Evolutionary conservation across 345 rosid genomes (phyloP).

Genomic region (Hypericum androsaemum): DNA sequence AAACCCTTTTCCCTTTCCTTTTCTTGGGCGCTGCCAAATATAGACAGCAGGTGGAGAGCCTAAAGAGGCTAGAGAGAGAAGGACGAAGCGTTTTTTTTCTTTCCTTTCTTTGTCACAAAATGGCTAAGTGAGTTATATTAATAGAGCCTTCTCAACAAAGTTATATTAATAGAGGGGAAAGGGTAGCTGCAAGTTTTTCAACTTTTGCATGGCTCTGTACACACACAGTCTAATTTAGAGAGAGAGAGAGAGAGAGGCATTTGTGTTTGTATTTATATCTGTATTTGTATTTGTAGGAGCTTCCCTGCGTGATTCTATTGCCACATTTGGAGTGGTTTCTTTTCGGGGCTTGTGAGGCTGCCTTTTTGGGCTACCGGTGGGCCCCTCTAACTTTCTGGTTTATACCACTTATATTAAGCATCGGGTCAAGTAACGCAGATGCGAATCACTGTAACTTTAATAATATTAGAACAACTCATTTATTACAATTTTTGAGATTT

Average conservation of each 20-base stretch:
- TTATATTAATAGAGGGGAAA: conserved; percentile 3
- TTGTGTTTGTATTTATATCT: too few relatives aligned
- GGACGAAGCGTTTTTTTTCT: neutral
- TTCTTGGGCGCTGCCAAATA: conserved; percentile 39
- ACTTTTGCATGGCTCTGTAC: conserved; percentile 45
- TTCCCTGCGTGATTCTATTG: conserved; percentile 22
- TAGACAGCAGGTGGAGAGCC: conserved; percentile 20
- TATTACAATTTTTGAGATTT: too few relatives aligned
- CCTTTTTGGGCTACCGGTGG: neutral
- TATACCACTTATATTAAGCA: too few relatives aligned
- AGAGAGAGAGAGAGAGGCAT: too few relatives aligned
- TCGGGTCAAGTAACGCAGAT: too few relatives aligned
- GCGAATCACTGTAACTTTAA: too few relatives aligned
- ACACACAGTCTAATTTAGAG: too few relatives aligned
- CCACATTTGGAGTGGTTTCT: conserved; percentile 22
- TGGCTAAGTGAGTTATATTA: conserved; percentile 16
- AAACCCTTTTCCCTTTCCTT: conserved; percentile 2
- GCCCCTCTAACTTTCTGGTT: conserved; percentile 4
- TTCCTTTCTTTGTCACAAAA: conserved; percentile 16
- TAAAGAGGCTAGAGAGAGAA: conserved; percentile 10
- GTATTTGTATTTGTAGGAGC: too few relatives aligned
- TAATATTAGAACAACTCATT: too few relatives aligned
- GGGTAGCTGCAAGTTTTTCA: conserved; percentile 25
- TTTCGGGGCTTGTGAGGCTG: conserved; percentile 14
- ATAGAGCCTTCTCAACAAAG: too few relatives aligned